phyloP scores from a whole-genome alignment of 208 protist species.

The Crithidia mellificae region DNA sequence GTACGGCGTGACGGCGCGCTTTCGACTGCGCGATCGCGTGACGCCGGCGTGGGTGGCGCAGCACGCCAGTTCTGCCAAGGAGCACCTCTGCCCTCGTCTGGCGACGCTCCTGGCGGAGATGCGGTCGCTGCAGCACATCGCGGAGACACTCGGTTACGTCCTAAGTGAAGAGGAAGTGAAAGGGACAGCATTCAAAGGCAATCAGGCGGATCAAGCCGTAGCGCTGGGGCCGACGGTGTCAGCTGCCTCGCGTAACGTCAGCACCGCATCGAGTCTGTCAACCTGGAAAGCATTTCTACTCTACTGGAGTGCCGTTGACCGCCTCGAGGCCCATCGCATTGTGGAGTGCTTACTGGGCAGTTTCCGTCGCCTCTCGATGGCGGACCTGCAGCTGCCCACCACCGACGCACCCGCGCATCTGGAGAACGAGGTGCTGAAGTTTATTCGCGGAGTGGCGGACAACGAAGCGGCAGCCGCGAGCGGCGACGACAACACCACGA shows the following conservation, averaged over 20 bases:
- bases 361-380: slow-evolving; percentile 61
- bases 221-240: no score
- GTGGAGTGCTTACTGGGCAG: slow-evolving; percentile 39
- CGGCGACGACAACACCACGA: background rate
- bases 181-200: no score
- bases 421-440: slow-evolving; percentile 58
- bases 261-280: background rate
- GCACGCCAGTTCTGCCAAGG: slow-evolving; percentile 32
- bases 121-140: slow-evolving; percentile 12
- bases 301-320: slow-evolving; percentile 39
- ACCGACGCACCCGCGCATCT: slow-evolving; percentile 49
- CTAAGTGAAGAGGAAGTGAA: no score
- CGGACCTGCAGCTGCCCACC: slow-evolving; percentile 56
- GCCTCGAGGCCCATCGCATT: slow-evolving; percentile 35
- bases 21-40: slow-evolving; percentile 24
- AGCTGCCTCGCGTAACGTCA: background rate
- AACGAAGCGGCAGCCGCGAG: background rate
- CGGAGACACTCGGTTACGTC: background rate
- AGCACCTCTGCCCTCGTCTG: slow-evolving; percentile 15
- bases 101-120: slow-evolving; percentile 22
- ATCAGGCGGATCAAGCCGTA: no score
- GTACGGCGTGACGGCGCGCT: slow-evolving; percentile 11
- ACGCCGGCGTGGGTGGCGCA: slow-evolving; percentile 25
- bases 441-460: slow-evolving; percentile 59
- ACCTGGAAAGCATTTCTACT: slow-evolving; percentile 34